These are phyloP conservation scores for Komagataella pseudopastoris DNA, from an alignment of 805 yeast species.

Conservation along the genomic window DNA sequence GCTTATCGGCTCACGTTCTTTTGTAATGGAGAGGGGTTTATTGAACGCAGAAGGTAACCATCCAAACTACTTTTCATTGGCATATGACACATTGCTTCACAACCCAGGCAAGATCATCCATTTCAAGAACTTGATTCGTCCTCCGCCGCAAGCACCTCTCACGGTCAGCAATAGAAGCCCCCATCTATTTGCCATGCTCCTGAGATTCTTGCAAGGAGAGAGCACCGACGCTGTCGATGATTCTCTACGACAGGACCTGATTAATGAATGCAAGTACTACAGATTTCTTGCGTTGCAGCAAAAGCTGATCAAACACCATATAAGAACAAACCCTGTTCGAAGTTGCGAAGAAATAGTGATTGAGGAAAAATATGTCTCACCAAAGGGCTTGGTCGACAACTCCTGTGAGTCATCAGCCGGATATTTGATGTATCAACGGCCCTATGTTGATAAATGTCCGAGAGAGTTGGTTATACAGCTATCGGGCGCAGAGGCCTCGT, in stretches of 20 bases:
- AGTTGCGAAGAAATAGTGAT: slow-evolving; percentile 43
- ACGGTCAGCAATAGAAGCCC: slow-evolving; percentile 38
- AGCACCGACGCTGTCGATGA: slow-evolving; percentile 32
- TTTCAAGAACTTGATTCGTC: slow-evolving; percentile 40
- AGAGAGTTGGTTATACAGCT: background rate
- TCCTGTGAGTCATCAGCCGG: background rate
- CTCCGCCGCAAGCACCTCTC: slow-evolving; percentile 64
- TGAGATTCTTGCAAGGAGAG: slow-evolving; percentile 45
- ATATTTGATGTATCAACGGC: background rate
- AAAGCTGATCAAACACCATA: slow-evolving; percentile 36
- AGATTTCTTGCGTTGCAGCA: slow-evolving; percentile 68
- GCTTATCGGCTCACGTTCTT: slow-evolving; percentile 43
- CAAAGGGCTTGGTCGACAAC: slow-evolving; percentile 15
- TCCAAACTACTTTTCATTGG: slow-evolving; percentile 66
- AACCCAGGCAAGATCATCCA: slow-evolving; percentile 28
- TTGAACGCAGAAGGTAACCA: slow-evolving; percentile 50
- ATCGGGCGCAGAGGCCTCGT: background rate
- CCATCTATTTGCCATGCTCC: slow-evolving; percentile 35
- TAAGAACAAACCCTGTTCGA: slow-evolving; percentile 38
- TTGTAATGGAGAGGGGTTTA: slow-evolving; percentile 44
- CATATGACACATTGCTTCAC: slow-evolving; percentile 35
- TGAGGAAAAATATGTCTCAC: slow-evolving; percentile 29
- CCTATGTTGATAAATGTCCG: background rate
- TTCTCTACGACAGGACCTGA: slow-evolving; percentile 38
- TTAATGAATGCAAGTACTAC: slow-evolving; percentile 67